phyloP scores from a whole-genome alignment of 257 asterid genomes.

The Solanum lycopersicoides region DNA sequence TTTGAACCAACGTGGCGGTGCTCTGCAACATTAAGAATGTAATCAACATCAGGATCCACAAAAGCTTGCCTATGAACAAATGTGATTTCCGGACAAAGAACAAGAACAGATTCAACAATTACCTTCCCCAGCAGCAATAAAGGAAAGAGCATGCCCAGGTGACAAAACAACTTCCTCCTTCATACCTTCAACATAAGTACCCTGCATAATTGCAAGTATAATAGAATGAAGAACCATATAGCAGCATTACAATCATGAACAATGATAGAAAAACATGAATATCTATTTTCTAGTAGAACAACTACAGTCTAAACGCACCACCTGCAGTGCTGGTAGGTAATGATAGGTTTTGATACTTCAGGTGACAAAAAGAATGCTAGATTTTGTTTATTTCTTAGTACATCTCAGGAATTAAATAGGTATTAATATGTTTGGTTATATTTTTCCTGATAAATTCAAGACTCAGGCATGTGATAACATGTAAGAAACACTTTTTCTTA shows the following conservation, averaged over 20 bases:
- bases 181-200: slow-evolving; percentile 97
- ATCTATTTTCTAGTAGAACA: not conserved
- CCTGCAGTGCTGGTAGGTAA: not conserved
- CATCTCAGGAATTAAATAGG: not conserved
- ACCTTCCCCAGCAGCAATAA: slow-evolving; percentile 99
- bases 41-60: not conserved
- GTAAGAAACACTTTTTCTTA: not conserved
- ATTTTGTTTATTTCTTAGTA: not conserved
- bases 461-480: not conserved
- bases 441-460: not conserved
- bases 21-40: slow-evolving; percentile 52
- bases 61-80: not conserved
- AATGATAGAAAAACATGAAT: not conserved
- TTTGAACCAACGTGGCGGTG: slow-evolving; percentile 99
- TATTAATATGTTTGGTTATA: not conserved
- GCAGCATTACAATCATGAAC: not conserved
- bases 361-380: not conserved
- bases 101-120: not conserved
- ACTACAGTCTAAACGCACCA: not conserved
- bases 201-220: slow-evolving; percentile 35
- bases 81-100: not conserved
- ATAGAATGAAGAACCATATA: not conserved
- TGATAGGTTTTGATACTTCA: not conserved
- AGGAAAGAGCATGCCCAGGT: slow-evolving; percentile 98
- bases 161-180: slow-evolving; percentile 98